Base-by-base conservation (phyloP, 2,329 filamentous ascomycete species). In the Tolypocladium ophioglossoides region DNA sequence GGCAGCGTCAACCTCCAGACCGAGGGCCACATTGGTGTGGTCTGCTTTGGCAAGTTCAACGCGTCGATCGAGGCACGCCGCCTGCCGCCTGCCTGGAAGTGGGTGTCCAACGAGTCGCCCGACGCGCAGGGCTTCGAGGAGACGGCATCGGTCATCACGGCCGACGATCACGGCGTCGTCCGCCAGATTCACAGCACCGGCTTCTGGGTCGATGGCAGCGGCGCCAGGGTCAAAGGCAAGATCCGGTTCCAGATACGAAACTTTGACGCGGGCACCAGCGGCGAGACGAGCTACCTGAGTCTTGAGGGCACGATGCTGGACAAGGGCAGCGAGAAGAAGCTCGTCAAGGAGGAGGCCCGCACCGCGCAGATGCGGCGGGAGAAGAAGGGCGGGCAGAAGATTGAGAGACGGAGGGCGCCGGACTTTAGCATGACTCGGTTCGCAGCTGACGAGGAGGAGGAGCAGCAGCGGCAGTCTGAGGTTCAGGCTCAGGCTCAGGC, bases 1-100 rank as follows among this genome's bases (percentile, higher is more conserved):
- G 94, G 90, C 12, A 85, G 79, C 61, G 80, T 96, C 54, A 94
- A 92, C 63, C 76, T 96, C 34, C 89, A 95, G 66, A 92, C 87
- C 50, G 89, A 94, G 62, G 90, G 89, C 8, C 90, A 96, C 65
- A 78, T 99, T 8, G 91, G 92, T 22, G 80, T 96, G 3, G 83
- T 95, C 12, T 94, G 90, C 68, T 91, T 90, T 72, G 92, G 92
- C 68, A 83, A 90, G 60, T 97, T 97, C 77, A 95, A 94, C 61
- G 89, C 92, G 1, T 89, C 86, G 46, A 88, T 99, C 56, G 87
- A 92, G 63, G 78, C 85, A 24, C 82, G 81, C 57, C 78, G 89
- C 38, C 75, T 99, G 18, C 94, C 94, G 0, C 70, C 74, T 16
- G 79, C 80, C 27, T 99, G 92, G 94, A 83, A 75, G 57, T 97